Base-by-base conservation (phyloP, 352 stramenopile genomes). In the Peronospora destructor region DNA sequence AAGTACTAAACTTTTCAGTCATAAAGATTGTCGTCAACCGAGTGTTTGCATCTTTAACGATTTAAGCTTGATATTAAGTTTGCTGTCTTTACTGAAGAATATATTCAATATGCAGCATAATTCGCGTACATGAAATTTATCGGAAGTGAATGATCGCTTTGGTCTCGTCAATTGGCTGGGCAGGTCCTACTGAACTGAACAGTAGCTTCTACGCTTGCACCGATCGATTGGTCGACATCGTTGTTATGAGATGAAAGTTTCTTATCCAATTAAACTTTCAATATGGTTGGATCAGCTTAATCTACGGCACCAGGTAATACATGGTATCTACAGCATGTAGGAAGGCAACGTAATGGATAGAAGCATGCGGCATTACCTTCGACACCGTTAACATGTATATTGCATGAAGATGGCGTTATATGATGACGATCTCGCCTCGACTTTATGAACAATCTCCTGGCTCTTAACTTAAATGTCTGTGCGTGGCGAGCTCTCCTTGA, bases 401-500 rank as follows among this genome's bases (percentile, higher is more conserved):
- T 39, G 35, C 26, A 46, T 39, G 38, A 36, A 16, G 12, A 36
- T 36, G 26, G 39, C 23, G 35, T 56, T 45, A 57, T 57, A 57
- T 51, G 40, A 39, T 41, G 41, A 47, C 6, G 32, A 56, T 36
- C 28, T 19, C 42, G 42, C 52, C 42, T 58, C 42, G 58, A 30
- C 56, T 64, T 64, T 43, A 19, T 64, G 38, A 51, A 54, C 58
- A 62, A 55, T 47, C 44, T 54, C 37, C 23, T 44, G 19, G 26
- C 43, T 59, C 52, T 67, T 67, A 63, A 67, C 48, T 63, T 67
- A 67, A 57, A 28, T 49, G 21, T 51, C 35, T 40, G 44, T 55
- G 46, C 57, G 35, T 53, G 40, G 41, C 49, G 48, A 4, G 48
- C 25, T 47, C 53, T 43, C 6, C 33, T 19, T 36, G 16, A 50